Percentiles rank a stretch among this genome's conserved stretches.
Evolutionary conservation across 1,284 basidiomycete species (phyloP).

Genomic region (Gymnopus androsaceus): DNA sequence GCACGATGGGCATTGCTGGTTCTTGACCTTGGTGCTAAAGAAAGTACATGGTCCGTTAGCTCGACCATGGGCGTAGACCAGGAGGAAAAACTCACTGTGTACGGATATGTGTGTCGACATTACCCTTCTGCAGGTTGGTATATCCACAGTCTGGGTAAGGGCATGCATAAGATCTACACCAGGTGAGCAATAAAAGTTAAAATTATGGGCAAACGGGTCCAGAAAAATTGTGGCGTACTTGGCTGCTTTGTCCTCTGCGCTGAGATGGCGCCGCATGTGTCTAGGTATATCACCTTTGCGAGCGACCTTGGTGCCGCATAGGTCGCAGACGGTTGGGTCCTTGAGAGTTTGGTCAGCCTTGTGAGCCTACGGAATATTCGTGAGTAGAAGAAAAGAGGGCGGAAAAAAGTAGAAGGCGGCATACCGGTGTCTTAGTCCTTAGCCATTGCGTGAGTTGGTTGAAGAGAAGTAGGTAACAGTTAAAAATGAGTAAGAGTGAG

Average conservation of each 20-base stretch:
- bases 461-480: too few species aligned
- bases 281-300: slow-evolving; percentile 23
- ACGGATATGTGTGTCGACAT: slow-evolving; percentile 24
- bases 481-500: not conserved
- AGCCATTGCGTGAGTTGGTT: not conserved
- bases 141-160: slow-evolving; percentile 21
- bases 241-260: slow-evolving; percentile 14
- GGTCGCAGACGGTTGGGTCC: slow-evolving; percentile 11
- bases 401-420: too few species aligned
- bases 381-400: not conserved
- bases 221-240: slow-evolving; percentile 14
- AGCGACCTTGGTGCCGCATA: slow-evolving; percentile 19
- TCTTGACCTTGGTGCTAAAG: slow-evolving; percentile 8
- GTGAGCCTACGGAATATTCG: not conserved
- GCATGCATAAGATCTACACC: slow-evolving; percentile 23
- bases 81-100: slow-evolving; percentile 12
- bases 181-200: not conserved
- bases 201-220: not conserved
- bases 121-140: slow-evolving; percentile 23
- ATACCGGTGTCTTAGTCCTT: not conserved
- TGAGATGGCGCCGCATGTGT: slow-evolving; percentile 23
- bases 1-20: slow-evolving; percentile 7
- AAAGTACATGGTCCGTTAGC: not conserved
- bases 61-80: too few species aligned
- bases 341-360: not conserved